phyloP scores from a whole-genome alignment of 23 red algal genomes.

The Gracilariopsis chorda region DNA sequence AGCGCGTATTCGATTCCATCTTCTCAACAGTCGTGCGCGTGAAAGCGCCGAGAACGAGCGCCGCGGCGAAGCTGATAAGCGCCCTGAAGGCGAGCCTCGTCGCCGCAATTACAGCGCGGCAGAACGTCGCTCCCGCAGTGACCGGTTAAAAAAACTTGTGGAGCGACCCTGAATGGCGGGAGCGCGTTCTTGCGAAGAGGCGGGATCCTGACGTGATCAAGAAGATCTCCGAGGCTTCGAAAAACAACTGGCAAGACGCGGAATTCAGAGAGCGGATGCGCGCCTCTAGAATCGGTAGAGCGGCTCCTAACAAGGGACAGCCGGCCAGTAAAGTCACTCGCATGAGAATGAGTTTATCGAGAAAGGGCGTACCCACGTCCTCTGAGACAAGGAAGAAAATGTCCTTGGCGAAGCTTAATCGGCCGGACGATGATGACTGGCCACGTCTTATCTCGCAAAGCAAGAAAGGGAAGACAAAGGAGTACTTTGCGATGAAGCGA shows the following conservation, averaged over 20 bases:
- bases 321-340: conserved; percentile 26
- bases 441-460: conserved; percentile 44
- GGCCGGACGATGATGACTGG: conserved; percentile 51
- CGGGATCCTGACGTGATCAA: not conserved
- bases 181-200: conserved; percentile 11
- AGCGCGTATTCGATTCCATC: conserved; percentile 49
- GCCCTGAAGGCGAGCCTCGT: not conserved
- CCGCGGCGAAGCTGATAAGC: not conserved
- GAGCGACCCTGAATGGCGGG: conserved; percentile 57
- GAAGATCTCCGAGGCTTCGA: conserved; percentile 9
- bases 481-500: conserved; percentile 38
- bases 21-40: conserved; percentile 21
- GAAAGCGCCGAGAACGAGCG: not conserved
- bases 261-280: conserved; percentile 20
- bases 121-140: conserved; percentile 41
- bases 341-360: conserved; percentile 47
- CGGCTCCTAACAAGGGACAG: conserved; percentile 31
- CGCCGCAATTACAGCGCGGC: not conserved
- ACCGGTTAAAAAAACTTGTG: conserved; percentile 23
- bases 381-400: conserved; percentile 46
- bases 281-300: conserved; percentile 18
- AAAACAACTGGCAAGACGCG: conserved; percentile 39
- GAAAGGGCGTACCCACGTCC: conserved; percentile 19
- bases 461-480: conserved; percentile 66
- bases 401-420: conserved; percentile 24